A percentile compares a stretch with the other conserved stretches of the same genome.
phyloP scores from a whole-genome alignment of 2,329 filamentous ascomycete genomes.

The Pyricularia sp. region DNA sequence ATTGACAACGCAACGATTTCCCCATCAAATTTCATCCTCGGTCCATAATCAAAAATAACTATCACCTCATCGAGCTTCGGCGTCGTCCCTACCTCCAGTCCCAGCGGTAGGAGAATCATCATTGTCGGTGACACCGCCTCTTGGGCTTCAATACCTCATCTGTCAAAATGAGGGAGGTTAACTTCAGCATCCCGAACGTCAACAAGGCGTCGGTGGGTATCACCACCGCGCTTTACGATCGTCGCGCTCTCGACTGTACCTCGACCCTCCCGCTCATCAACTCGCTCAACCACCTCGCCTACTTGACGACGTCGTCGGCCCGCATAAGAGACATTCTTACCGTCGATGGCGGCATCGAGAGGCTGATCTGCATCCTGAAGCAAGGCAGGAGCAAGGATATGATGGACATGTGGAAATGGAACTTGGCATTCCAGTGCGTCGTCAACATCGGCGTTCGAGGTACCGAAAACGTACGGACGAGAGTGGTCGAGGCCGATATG shows the following conservation, averaged over 20 bases:
- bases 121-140: neutral
- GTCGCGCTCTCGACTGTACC: constrained; percentile 93
- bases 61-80: neutral
- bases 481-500: constrained; percentile 98
- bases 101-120: neutral
- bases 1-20: neutral
- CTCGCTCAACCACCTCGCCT: constrained; percentile 96
- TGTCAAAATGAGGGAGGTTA: constrained; percentile 91
- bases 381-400: constrained; percentile 93
- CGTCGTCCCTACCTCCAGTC: neutral
- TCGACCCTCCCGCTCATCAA: constrained; percentile 97
- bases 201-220: constrained; percentile 96
- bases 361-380: constrained; percentile 94
- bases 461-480: constrained; percentile 85
- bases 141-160: neutral
- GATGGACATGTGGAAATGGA: constrained; percentile 99
- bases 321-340: constrained; percentile 96
- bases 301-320: constrained; percentile 94
- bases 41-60: neutral
- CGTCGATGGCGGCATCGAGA: constrained; percentile 95
- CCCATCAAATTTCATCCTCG: neutral
- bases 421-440: constrained; percentile 95
- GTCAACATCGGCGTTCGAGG: constrained; percentile 97
- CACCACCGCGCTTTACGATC: constrained; percentile 95
- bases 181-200: constrained; percentile 98